A percentile compares a stretch with the other conserved stretches of the same genome.
phyloP scores from a whole-genome alignment of 2,329 filamentous ascomycete genomes.

The Geosmithia putterillii region DNA sequence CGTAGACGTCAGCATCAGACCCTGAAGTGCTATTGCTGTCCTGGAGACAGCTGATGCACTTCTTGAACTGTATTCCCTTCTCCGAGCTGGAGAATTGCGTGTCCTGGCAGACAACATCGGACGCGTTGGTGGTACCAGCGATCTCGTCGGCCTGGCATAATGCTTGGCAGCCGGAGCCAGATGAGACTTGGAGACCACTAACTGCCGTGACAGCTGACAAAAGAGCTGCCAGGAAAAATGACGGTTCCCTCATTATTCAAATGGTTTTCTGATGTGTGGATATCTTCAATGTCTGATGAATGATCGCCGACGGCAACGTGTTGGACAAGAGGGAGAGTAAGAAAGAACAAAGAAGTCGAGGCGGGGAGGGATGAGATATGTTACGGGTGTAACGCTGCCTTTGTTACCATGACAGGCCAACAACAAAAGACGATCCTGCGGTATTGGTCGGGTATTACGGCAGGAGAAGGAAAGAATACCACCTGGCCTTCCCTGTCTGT shows the following conservation, averaged over 20 bases:
- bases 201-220: neutral
- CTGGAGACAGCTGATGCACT: constrained; percentile 33
- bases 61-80: constrained; percentile 30
- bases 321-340: neutral
- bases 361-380: no score
- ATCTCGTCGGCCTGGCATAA: constrained; percentile 23
- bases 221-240: neutral
- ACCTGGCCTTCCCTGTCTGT: no score
- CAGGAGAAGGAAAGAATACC: no score
- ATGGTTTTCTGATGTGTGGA: no score
- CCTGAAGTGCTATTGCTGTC: constrained; percentile 23
- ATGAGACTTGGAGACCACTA: constrained; percentile 28
- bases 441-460: no score
- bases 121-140: constrained; percentile 19
- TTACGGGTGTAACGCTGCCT: no score
- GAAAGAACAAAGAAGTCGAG: neutral
- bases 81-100: constrained; percentile 21
- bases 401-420: no score
- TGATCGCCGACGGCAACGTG: no score
- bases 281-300: no score
- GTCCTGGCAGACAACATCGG: constrained; percentile 35
- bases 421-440: no score
- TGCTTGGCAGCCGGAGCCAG: constrained; percentile 35
- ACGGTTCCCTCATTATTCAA: neutral
- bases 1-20: constrained; percentile 19